A percentile compares a stretch with the other conserved stretches of the same genome.
Conservation (phyloP, 768 basidiomycete species). For the Panus rudis region DNA sequence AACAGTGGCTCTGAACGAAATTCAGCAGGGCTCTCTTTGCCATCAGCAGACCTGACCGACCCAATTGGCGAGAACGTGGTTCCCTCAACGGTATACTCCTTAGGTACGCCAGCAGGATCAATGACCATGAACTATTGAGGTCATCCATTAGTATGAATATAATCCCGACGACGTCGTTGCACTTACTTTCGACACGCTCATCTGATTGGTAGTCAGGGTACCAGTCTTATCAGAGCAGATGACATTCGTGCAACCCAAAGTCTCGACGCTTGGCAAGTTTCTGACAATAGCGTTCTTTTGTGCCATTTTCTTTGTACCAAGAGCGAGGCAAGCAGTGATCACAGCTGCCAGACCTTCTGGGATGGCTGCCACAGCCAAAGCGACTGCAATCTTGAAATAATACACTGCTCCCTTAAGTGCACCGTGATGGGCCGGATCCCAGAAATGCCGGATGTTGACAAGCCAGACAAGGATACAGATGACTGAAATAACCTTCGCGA, state of each 20-base stretch:
- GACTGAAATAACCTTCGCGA: slow-evolving; percentile 95
- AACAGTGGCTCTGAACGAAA: slow-evolving; percentile 64
- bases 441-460: slow-evolving; percentile 94
- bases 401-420: slow-evolving; percentile 91
- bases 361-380: slow-evolving; percentile 97
- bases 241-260: slow-evolving; percentile 94
- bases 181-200: slow-evolving; percentile 81
- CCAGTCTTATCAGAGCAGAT: slow-evolving; percentile 99
- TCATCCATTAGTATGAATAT: background rate
- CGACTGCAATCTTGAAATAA: slow-evolving; percentile 99
- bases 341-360: slow-evolving; percentile 98
- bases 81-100: slow-evolving; percentile 81
- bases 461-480: slow-evolving; percentile 98
- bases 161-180: background rate
- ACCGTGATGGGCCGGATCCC: slow-evolving; percentile 90
- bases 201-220: slow-evolving; percentile 93
- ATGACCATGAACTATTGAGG: slow-evolving; percentile 64
- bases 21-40: slow-evolving; percentile 50
- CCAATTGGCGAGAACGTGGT: slow-evolving; percentile 89
- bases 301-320: slow-evolving; percentile 99
- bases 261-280: slow-evolving; percentile 95
- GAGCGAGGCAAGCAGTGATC: slow-evolving; percentile 92
- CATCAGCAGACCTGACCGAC: slow-evolving; percentile 57
- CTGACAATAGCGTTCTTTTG: slow-evolving; percentile 97
- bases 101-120: slow-evolving; percentile 42